Percentiles rank a stretch among this genome's conserved stretches.
Conservation (phyloP, 805 yeast genomes). For the Hyphopichia homilentoma region DNA sequence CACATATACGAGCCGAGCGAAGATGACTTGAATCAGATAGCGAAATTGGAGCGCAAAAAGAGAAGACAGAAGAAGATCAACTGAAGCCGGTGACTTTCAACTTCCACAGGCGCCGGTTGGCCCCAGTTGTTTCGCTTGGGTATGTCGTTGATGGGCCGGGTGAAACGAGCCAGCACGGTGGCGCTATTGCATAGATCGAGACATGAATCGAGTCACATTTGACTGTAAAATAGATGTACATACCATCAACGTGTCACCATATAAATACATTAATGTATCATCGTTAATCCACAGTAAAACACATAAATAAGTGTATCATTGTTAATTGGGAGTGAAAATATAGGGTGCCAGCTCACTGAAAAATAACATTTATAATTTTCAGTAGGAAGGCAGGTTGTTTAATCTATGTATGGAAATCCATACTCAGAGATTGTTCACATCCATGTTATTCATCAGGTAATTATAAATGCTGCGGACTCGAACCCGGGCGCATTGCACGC, state of each 20-base stretch:
- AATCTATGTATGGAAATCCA: slow-evolving; percentile 39
- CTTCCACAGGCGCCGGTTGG: too few species aligned
- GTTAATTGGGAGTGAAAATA: too few species aligned
- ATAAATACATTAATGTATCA: too few species aligned
- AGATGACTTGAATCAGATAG: slow-evolving; percentile 71
- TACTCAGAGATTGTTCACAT: slow-evolving; percentile 52
- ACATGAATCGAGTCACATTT: too few species aligned
- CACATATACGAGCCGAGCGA: slow-evolving; percentile 88
- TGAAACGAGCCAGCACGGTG: not conserved
- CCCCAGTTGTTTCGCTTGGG: too few species aligned
- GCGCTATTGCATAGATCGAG: not conserved
- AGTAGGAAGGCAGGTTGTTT: slow-evolving; percentile 51
- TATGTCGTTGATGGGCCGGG: not conserved
- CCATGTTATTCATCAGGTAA: slow-evolving; percentile 43
- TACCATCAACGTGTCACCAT: too few species aligned
- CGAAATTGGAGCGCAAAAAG: slow-evolving; percentile 62
- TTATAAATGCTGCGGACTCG: slow-evolving; percentile 12
- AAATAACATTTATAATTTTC: slow-evolving; percentile 21
- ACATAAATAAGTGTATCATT: too few species aligned
- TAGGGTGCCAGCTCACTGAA: not conserved
- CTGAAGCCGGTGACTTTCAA: too few species aligned
- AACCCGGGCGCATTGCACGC: slow-evolving; percentile 9
- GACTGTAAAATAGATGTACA: too few species aligned
- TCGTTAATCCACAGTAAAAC: too few species aligned
- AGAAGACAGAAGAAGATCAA: slow-evolving; percentile 41